phyloP scores from a whole-genome alignment of 306 rosid species.

The Cicer yamashitae region DNA sequence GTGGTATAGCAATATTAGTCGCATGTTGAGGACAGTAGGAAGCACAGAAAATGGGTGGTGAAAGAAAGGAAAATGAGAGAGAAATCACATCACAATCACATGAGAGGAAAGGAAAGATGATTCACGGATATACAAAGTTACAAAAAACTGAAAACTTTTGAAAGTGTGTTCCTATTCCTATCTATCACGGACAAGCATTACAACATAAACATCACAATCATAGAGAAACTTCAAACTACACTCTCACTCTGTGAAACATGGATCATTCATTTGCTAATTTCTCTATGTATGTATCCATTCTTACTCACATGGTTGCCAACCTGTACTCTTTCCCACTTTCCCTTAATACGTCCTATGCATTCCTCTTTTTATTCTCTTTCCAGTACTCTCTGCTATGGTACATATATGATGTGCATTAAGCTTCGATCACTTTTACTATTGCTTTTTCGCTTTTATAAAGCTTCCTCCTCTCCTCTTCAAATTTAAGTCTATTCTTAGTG shows the following conservation, averaged over 20 bases:
- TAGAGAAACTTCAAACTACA: conserved; percentile 1
- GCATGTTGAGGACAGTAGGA: too few relatives aligned
- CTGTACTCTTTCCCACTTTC: conserved; percentile 41
- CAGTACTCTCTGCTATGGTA: not conserved
- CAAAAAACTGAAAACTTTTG: conserved; percentile 31
- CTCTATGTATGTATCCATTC: not conserved
- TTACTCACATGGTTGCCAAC: conserved; percentile 52
- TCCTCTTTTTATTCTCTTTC: not conserved
- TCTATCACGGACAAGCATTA: conserved; percentile 41
- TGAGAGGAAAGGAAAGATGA: conserved; percentile 41
- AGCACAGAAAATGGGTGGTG: conserved; percentile 28
- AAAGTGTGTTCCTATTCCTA: conserved; percentile 5
- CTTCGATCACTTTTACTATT: not conserved
- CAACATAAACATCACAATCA: conserved; percentile 29
- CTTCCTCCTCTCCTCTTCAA: too few relatives aligned
- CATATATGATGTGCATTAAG: not conserved
- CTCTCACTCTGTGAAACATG: not conserved
- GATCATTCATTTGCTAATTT: conserved; percentile 44
- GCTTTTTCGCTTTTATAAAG: not conserved
- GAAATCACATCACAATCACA: conserved; percentile 52
- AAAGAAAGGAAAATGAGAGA: conserved; percentile 31
- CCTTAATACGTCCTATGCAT: not conserved
- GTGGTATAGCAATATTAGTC: too few relatives aligned
- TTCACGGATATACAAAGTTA: conserved; percentile 69
- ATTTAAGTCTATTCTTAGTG: too few relatives aligned